phyloP scores from a whole-genome alignment of 441 rosid species.

The Euphorbia celastroides region DNA sequence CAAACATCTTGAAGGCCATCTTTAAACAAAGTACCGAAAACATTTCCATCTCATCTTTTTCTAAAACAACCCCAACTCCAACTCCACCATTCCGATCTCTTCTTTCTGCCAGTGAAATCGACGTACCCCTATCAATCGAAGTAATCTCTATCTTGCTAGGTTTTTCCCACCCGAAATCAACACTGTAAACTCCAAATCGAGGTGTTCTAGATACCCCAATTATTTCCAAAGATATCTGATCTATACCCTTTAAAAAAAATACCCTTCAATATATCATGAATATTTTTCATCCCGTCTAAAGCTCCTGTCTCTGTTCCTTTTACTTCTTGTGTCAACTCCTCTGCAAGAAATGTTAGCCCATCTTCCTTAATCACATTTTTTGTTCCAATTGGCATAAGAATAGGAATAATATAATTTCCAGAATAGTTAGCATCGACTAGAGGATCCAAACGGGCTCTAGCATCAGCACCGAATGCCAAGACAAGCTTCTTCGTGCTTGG shows the following conservation, averaged over 20 bases:
- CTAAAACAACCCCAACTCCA: slow-evolving; percentile 14
- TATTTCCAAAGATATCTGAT: no score
- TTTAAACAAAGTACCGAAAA: slow-evolving; percentile 16
- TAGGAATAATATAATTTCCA: background rate
- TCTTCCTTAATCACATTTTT: background rate
- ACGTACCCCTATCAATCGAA: background rate
- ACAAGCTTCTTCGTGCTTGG: background rate
- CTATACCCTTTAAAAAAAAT: no score
- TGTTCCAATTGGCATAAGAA: background rate
- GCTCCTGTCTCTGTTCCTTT: background rate
- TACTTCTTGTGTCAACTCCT: background rate
- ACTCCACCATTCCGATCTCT: background rate
- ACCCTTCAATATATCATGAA: background rate
- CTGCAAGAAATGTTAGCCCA: background rate
- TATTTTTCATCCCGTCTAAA: background rate
- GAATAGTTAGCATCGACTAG: slow-evolving; percentile 9
- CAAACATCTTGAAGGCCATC: slow-evolving; percentile 8
- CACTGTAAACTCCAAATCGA: slow-evolving; percentile 28
- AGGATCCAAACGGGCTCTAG: slow-evolving; percentile 15
- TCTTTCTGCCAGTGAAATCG: background rate
- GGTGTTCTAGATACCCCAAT: slow-evolving; percentile 35
- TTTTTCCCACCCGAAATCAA: slow-evolving; percentile 31
- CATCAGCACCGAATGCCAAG: background rate
- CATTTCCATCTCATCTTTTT: slow-evolving; percentile 9
- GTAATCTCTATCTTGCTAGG: background rate